Percentiles rank a stretch among this genome's conserved stretches.
Conservation (phyloP, 805 yeast species). For the Starmera caribaea region DNA sequence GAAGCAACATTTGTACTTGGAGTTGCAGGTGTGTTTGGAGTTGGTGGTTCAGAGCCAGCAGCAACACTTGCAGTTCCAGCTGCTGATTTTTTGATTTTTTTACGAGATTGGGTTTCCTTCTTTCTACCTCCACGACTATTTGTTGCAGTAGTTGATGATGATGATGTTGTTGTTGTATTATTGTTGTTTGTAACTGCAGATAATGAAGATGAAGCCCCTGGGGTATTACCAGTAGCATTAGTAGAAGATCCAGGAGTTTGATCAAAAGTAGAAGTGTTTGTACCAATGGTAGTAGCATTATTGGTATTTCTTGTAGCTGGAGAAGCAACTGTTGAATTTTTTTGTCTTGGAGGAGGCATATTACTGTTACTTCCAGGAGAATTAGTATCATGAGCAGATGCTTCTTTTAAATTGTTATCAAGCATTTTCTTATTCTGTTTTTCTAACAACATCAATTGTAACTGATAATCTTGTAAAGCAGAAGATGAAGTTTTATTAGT, state of each 20-base stretch:
- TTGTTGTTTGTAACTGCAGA: too few species aligned
- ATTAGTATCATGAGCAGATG: conserved; percentile 5
- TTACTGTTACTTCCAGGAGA: conserved; percentile 3
- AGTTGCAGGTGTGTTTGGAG: conserved; percentile 32
- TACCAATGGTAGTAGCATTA: conserved; percentile 1
- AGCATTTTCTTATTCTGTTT: conserved; percentile 65
- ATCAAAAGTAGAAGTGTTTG: conserved; percentile 11
- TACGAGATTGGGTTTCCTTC: conserved; percentile 14
- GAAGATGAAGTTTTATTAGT: background rate
- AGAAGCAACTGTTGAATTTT: conserved; percentile 4
- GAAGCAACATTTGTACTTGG: conserved; percentile 12
- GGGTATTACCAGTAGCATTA: conserved; percentile 7
- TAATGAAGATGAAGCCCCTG: background rate
- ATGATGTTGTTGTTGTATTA: conserved; percentile 5
- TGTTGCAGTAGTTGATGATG: conserved; percentile 10
- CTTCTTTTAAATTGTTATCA: conserved; percentile 37
- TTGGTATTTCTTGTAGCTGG: conserved; percentile 8
- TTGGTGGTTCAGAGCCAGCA: conserved; percentile 28
- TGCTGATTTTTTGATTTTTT: conserved; percentile 12
- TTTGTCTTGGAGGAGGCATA: conserved; percentile 18
- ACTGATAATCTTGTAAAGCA: conserved; percentile 76
- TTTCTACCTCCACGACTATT: conserved; percentile 10
- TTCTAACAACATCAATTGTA: conserved; percentile 66
- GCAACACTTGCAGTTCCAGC: background rate
- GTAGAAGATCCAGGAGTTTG: conserved; percentile 20